Evolutionary conservation across 345 rosid species (phyloP), one percentile per base, ranked within the genome.

Genomic region (Turritis glabra): DNA sequence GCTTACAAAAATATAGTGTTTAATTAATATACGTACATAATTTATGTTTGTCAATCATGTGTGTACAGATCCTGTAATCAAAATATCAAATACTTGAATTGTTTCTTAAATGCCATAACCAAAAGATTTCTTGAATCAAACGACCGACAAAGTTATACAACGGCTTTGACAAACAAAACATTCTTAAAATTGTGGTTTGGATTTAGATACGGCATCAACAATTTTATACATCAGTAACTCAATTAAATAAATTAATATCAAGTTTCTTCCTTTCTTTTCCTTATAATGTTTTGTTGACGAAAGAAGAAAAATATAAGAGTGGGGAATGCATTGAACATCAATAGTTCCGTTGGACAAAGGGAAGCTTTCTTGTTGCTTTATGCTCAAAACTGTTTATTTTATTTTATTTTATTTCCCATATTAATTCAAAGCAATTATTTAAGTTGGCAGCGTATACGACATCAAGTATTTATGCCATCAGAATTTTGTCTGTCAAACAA

Each of bases 331-430:
- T 27, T 51, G 73, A 65, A 72, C 73, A 66, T 64, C 63, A 71
- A 77, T 72, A 64, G 51, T 65, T 71, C 56, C 76, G 64, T 72
- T 66, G 73, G 77, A 71, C 68, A 51, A 50, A 66, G 73, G 73
- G 43, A 77, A 77, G 80, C 62, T 50, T 72, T 77, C 43, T 77
- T 64, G 61, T 70, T 71, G 61, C 72, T 58, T 65, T 41, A 17
- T 52, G 54, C 67, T 30, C 8, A 60, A 21, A 8, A 44, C 13
- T 21, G 8, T 23, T 33, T 55, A 12, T 40, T 8, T 46, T 71
- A n/a, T 13, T 50, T 21, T 17, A 4, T 37, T 1, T 6, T 37
- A 72, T 51, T 30, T 62, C 18, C 26, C 18, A 38, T 64, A 46
- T 38, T 38, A 71, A 14, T 37, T 61, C 2, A 43, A 15, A 15